phyloP scores from a whole-genome alignment of 441 rosid species.

The Pelargonium cotyledonis region DNA sequence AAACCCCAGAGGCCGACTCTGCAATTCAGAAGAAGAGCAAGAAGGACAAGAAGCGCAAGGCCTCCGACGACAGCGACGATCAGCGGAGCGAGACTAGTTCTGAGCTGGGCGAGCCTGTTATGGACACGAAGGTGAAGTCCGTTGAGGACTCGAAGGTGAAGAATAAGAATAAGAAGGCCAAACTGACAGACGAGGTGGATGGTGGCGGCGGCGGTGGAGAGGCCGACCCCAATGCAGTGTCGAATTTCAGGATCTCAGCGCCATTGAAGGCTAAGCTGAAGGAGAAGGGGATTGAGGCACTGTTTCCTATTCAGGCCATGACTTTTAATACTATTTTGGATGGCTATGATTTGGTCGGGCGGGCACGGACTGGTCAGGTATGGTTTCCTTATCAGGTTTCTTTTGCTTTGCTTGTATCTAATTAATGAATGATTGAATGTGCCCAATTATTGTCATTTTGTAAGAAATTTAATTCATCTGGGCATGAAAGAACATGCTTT shows the following conservation, averaged over 20 bases:
- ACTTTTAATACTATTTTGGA: conserved; percentile 66
- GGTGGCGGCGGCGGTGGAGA: conserved; percentile 1
- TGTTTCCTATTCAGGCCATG: conserved; percentile 86
- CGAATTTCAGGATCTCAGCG: conserved; percentile 65
- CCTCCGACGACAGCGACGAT: conserved; percentile 17
- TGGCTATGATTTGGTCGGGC: conserved; percentile 83
- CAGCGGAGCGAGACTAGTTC: conserved; percentile 64
- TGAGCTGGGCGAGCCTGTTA: conserved; percentile 47
- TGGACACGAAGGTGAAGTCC: neutral
- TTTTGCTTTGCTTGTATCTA: neutral
- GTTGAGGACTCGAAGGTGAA: conserved; percentile 27
- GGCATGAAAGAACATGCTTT: neutral
- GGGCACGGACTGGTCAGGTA: conserved; percentile 97
- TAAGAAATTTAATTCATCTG: neutral
- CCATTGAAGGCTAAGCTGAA: conserved; percentile 57
- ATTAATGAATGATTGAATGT: neutral
- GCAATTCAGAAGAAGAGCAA: conserved; percentile 16
- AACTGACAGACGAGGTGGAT: conserved; percentile 30
- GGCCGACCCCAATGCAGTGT: conserved; percentile 51
- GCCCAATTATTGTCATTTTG: neutral
- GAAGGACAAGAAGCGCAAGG: conserved; percentile 4
- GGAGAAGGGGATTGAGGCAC: conserved; percentile 62
- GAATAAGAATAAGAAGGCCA: conserved; percentile 48
- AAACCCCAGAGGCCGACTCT: conserved; percentile 24
- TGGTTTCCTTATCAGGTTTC: neutral